phyloP scores from a whole-genome alignment of 2,329 filamentous ascomycete species.

The Penicillium psychrosexuale region DNA sequence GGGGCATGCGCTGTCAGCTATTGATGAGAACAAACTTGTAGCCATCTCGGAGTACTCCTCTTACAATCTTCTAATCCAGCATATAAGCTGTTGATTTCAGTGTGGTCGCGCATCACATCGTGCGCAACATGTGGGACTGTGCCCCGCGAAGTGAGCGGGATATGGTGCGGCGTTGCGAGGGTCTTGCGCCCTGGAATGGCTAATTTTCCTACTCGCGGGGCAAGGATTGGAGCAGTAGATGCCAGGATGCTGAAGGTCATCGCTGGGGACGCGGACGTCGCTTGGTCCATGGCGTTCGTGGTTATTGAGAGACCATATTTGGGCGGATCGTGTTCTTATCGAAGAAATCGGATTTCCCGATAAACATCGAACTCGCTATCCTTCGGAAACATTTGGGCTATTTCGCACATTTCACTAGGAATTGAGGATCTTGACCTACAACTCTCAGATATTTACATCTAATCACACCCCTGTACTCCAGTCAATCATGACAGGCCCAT shows the following conservation, averaged over 20 bases:
- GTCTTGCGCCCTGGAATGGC: conserved; percentile 59
- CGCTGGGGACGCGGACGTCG: conserved; percentile 18
- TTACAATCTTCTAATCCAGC: conserved; percentile 89
- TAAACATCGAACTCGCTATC: conserved; percentile 8
- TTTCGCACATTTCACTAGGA: neutral
- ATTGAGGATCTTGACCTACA: neutral
- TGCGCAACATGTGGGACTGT: conserved; percentile 83
- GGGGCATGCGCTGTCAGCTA: conserved; percentile 31
- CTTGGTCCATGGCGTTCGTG: conserved; percentile 30
- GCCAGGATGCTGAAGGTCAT: conserved; percentile 42
- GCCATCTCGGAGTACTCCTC: conserved; percentile 29
- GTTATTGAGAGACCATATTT: conserved; percentile 13
- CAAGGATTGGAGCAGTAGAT: conserved; percentile 34
- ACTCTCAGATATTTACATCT: neutral
- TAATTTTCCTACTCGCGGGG: conserved; percentile 66
- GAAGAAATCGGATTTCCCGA: conserved; percentile 17
- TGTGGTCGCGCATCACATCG: conserved; percentile 69
- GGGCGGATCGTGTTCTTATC: conserved; percentile 17
- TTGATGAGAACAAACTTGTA: neutral
- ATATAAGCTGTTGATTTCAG: conserved; percentile 67
- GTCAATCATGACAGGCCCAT: neutral
- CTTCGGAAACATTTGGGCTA: neutral
- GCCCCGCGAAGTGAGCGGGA: conserved; percentile 78
- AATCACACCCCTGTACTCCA: neutral
- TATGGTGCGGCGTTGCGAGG: conserved; percentile 79